Evolutionary conservation across 192 early-diverging fungal species (phyloP).

Genomic region (Coemansia sp.): DNA sequence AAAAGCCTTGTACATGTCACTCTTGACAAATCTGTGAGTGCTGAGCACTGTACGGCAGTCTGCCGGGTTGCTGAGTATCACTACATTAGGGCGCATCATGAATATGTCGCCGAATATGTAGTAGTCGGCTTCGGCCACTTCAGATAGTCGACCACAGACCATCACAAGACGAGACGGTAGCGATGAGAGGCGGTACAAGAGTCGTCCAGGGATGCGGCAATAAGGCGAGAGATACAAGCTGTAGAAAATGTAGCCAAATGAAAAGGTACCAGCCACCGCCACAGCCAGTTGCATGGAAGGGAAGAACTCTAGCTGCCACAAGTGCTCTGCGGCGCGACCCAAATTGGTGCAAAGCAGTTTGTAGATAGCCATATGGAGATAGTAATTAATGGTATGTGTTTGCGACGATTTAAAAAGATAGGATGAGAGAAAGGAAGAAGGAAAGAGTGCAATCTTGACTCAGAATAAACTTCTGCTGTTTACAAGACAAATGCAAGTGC

Average conservation of each 20-base stretch:
- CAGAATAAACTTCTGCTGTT: neutral
- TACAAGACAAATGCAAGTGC: neutral
- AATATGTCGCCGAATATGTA: slow-evolving; percentile 41
- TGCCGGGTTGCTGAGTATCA: slow-evolving; percentile 25
- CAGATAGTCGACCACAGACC: slow-evolving; percentile 10
- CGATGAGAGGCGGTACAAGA: slow-evolving; percentile 7
- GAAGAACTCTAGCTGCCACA: neutral
- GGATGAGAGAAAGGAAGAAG: neutral
- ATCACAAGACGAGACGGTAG: neutral
- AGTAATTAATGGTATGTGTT: neutral
- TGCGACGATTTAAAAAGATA: neutral
- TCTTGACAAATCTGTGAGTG: slow-evolving; percentile 34
- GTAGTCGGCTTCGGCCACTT: slow-evolving; percentile 20
- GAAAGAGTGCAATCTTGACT: neutral
- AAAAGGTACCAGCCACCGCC: neutral
- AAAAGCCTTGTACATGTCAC: slow-evolving; percentile 28
- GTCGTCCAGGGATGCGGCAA: slow-evolving; percentile 18
- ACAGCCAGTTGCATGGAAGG: neutral
- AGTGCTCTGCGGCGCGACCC: neutral
- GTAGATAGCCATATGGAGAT: neutral
- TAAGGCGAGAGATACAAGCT: slow-evolving; percentile 26
- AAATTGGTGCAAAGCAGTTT: neutral
- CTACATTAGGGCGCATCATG: slow-evolving; percentile 25
- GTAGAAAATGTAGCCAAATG: slow-evolving; percentile 10
- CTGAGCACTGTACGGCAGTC: slow-evolving; percentile 26